These are phyloP conservation scores for Ustilago loliicola DNA, from an alignment of 1,284 basidiomycete genomes.

Conservation along the genomic window DNA sequence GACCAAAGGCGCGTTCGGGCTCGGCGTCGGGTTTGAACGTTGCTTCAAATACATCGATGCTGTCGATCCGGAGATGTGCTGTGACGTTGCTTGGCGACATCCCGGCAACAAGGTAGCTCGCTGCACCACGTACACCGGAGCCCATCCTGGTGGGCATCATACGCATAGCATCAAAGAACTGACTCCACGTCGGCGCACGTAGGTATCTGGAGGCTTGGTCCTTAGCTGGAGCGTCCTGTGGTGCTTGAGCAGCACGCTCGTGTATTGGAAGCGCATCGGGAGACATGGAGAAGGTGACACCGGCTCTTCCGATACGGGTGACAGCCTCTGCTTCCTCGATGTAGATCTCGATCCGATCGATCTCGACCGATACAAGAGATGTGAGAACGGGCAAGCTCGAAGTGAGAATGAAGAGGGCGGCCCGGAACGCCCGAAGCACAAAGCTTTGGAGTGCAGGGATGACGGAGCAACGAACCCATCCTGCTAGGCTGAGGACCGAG, in stretches of 20 bases:
- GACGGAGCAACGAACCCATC: slow-evolving; percentile 24
- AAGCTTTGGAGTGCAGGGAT: slow-evolving; percentile 26
- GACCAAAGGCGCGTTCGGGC: background rate
- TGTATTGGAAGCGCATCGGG: slow-evolving; percentile 21
- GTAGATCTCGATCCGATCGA: slow-evolving; percentile 57
- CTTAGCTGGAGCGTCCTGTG: background rate
- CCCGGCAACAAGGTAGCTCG: slow-evolving; percentile 53
- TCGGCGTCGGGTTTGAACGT: slow-evolving; percentile 23
- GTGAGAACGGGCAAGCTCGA: slow-evolving; percentile 58
- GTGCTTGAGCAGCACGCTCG: background rate
- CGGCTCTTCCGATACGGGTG: slow-evolving; percentile 46
- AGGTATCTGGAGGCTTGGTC: slow-evolving; percentile 6
- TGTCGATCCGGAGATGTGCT: slow-evolving; percentile 45
- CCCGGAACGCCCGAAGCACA: slow-evolving; percentile 37
- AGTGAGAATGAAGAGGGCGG: slow-evolving; percentile 51
- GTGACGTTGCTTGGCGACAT: slow-evolving; percentile 52
- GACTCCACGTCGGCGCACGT: slow-evolving; percentile 21
- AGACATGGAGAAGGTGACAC: slow-evolving; percentile 54
- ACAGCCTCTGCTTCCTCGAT: slow-evolving; percentile 54
- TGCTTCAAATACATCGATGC: slow-evolving; percentile 59
- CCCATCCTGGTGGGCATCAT: slow-evolving; percentile 55
- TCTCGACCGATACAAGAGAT: slow-evolving; percentile 61
- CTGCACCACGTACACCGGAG: slow-evolving; percentile 51
- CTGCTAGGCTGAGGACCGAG: slow-evolving; percentile 20
- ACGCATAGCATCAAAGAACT: slow-evolving; percentile 29